Percentiles rank a stretch among this genome's conserved stretches.
phyloP scores from a whole-genome alignment of 257 asterid genomes.

The Solanum dulcamara region DNA sequence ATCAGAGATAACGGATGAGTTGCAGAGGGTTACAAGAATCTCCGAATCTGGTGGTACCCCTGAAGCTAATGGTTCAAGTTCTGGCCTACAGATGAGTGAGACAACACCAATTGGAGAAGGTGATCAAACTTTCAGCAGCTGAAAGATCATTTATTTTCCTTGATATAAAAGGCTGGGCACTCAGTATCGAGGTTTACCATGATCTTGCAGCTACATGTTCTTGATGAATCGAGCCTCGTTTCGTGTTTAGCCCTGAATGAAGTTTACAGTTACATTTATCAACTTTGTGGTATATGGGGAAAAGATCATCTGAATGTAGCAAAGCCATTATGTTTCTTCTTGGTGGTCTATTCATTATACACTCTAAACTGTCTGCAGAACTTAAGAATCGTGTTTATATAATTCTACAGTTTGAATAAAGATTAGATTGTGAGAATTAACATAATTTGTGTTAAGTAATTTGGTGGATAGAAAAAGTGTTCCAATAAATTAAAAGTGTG shows the following conservation, averaged over 20 bases:
- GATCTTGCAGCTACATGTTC: not conserved
- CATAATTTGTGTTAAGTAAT: not conserved
- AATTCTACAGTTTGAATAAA: not conserved
- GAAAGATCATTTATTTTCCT: not conserved
- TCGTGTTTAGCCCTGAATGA: not conserved
- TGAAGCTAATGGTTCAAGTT: constrained; percentile 30
- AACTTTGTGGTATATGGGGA: not conserved
- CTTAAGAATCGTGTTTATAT: not conserved
- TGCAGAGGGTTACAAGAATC: constrained; percentile 57
- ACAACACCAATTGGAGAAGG: constrained; percentile 32
- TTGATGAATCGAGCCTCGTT: not conserved
- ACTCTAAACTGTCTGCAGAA: not conserved
- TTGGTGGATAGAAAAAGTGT: not conserved
- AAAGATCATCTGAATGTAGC: not conserved
- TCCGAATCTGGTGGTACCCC: constrained; percentile 59
- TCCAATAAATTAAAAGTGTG: not conserved
- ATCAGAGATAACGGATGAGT: constrained; percentile 45
- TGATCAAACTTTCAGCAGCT: not conserved
- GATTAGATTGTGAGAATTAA: not conserved
- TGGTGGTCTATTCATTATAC: not conserved
- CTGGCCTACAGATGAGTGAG: constrained; percentile 28
- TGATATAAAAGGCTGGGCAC: not conserved
- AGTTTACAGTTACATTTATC: not conserved
- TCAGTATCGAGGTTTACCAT: not conserved
- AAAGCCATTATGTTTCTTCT: not conserved